These are phyloP conservation scores for Pedinophyceae sp. DNA, from an alignment of 139 green algal species.

Conservation along the genomic window DNA sequence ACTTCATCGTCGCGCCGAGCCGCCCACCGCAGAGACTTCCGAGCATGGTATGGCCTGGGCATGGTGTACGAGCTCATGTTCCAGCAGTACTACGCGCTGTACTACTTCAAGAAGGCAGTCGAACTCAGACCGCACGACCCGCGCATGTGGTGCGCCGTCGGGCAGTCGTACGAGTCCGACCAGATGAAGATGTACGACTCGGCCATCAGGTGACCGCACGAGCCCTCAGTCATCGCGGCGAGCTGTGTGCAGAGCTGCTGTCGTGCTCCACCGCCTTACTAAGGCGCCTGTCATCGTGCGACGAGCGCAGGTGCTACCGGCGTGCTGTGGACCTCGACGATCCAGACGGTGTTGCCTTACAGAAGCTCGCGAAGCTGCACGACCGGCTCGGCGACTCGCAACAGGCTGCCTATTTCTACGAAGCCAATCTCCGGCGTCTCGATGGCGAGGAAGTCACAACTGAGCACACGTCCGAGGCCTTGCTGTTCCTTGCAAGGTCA, in stretches of 20 bases:
- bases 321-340: conserved; percentile 51
- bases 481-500: too few species aligned
- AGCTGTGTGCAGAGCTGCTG: too few species aligned
- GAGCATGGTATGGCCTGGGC: conserved; percentile 92
- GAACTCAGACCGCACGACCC: conserved; percentile 66
- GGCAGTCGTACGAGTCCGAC: conserved; percentile 76
- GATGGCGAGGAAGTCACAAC: too few species aligned
- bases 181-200: conserved; percentile 36
- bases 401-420: too few species aligned
- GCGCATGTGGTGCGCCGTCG: conserved; percentile 96
- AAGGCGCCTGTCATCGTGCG: neutral
- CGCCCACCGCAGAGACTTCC: too few species aligned
- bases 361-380: conserved; percentile 64
- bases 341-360: conserved; percentile 68
- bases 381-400: conserved; percentile 31
- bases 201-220: too few species aligned
- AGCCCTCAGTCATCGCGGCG: too few species aligned
- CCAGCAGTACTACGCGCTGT: conserved; percentile 73
- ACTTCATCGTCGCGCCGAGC: too few species aligned
- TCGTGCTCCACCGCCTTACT: neutral
- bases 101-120: conserved; percentile 66
- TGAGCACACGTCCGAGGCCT: too few species aligned
- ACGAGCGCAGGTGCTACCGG: conserved; percentile 59
- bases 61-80: conserved; percentile 94
- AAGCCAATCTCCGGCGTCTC: too few species aligned